phyloP scores from a whole-genome alignment of 805 yeast species.

The Yarrowia keelungensis region DNA sequence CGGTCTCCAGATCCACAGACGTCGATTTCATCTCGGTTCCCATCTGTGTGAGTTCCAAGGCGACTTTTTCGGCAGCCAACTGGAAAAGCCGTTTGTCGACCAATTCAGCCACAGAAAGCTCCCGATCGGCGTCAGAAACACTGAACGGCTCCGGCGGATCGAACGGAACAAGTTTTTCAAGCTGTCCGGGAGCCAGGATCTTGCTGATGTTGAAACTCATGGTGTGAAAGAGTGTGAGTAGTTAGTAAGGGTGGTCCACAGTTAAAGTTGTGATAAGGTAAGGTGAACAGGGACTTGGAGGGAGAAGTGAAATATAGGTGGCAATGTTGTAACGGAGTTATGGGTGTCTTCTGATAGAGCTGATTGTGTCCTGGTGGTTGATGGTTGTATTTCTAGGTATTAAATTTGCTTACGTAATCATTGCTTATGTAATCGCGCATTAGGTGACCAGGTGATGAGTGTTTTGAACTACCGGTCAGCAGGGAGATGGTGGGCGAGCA shows the following conservation, averaged over 20 bases:
- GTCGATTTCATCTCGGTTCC: constrained; percentile 36
- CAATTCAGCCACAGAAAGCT: constrained; percentile 39
- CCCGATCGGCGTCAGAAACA: neutral
- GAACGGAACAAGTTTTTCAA: constrained; percentile 27
- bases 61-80: constrained; percentile 46
- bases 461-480: no score
- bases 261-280: constrained; percentile 17
- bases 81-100: constrained; percentile 44
- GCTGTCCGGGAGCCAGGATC: constrained; percentile 22
- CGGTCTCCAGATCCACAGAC: constrained; percentile 21
- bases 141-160: constrained; percentile 26
- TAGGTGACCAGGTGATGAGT: no score
- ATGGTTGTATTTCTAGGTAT: no score
- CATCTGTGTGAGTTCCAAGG: constrained; percentile 40
- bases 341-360: no score
- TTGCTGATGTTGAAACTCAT: constrained; percentile 34
- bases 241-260: neutral
- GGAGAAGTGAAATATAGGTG: no score
- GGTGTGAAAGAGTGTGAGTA: neutral
- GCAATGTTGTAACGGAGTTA: no score
- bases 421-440: no score
- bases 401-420: no score
- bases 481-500: no score
- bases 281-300: neutral
- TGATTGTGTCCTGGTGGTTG: no score